phyloP scores from a whole-genome alignment of 805 yeast genomes.

The Suhomyces emberorum region DNA sequence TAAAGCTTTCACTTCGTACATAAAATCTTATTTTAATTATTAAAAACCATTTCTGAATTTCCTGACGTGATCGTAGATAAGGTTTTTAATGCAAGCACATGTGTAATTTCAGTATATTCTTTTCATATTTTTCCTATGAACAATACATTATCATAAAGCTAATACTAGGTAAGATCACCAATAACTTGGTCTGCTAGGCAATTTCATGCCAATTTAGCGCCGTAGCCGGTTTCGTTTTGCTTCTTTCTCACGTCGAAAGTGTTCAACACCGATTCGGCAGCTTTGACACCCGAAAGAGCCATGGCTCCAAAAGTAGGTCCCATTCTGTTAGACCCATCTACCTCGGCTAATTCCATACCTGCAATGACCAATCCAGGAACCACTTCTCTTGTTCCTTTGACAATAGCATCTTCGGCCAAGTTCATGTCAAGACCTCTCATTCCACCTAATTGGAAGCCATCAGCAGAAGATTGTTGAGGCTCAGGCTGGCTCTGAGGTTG shows the following conservation, averaged over 20 bases:
- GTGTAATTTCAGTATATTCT: too few species aligned
- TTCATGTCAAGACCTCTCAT: conserved; percentile 82
- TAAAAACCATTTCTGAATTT: too few species aligned
- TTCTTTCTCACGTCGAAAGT: conserved; percentile 34
- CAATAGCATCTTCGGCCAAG: conserved; percentile 72
- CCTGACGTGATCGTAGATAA: too few species aligned
- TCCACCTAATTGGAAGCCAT: conserved; percentile 46
- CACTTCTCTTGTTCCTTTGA: conserved; percentile 63
- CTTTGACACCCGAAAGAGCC: conserved; percentile 76
- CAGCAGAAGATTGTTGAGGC: conserved; percentile 12
- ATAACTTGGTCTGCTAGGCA: too few species aligned
- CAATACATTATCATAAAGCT: too few species aligned
- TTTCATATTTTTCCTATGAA: too few species aligned
- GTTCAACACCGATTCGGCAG: conserved; percentile 55
- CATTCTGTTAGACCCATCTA: conserved; percentile 77
- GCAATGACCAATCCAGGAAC: conserved; percentile 64
- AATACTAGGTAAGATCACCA: too few species aligned
- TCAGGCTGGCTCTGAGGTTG: conserved; percentile 5
- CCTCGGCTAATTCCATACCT: conserved; percentile 79
- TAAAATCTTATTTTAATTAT: too few species aligned
- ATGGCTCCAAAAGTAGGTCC: conserved; percentile 84
- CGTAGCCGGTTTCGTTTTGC: conserved; percentile 26
- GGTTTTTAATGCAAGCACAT: too few species aligned
- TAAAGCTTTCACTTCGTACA: too few species aligned
- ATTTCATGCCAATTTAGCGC: neutral